Percentiles rank a stretch among this genome's conserved stretches.
Evolutionary conservation across 805 yeast species (phyloP).

Genomic region (Wickerhamomyces queroliae): DNA sequence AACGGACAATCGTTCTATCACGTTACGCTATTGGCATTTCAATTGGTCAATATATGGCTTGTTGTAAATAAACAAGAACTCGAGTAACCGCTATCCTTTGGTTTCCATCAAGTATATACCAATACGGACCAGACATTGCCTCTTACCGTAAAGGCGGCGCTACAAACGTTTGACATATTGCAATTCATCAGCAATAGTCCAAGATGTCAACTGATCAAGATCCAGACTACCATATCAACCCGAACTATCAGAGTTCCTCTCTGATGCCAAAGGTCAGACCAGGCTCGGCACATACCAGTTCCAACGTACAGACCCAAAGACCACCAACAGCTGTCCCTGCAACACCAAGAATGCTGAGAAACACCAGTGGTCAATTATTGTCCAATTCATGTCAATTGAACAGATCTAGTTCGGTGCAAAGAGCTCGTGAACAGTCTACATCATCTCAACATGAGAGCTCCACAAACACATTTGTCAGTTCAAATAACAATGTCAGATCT

Average conservation of each 20-base stretch:
- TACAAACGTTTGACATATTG: no score
- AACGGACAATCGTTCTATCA: no score
- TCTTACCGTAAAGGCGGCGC: no score
- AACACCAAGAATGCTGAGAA: slow-evolving; percentile 64
- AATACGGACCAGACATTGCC: no score
- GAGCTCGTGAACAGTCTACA: not conserved
- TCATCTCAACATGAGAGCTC: slow-evolving; percentile 6
- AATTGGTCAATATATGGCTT: no score
- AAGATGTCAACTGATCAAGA: not conserved
- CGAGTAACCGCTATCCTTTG: no score
- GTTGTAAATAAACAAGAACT: no score
- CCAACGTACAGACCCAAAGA: slow-evolving; percentile 5
- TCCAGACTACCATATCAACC: slow-evolving; percentile 19
- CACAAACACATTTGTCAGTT: slow-evolving; percentile 9
- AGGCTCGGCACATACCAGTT: slow-evolving; percentile 1
- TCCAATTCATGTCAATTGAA: not conserved
- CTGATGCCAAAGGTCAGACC: slow-evolving; percentile 22
- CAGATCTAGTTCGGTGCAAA: not conserved
- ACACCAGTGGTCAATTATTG: slow-evolving; percentile 34
- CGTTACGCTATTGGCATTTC: no score
- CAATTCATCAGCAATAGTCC: no score
- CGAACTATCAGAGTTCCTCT: slow-evolving; percentile 15
- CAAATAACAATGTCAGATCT: slow-evolving; percentile 2
- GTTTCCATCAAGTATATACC: no score
- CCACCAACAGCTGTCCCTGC: slow-evolving; percentile 42